A percentile compares a stretch with the other conserved stretches of the same genome.
These are phyloP conservation scores for Trypanosoma cruzi DNA, from an alignment of 208 protist genomes.

Conservation along the genomic window DNA sequence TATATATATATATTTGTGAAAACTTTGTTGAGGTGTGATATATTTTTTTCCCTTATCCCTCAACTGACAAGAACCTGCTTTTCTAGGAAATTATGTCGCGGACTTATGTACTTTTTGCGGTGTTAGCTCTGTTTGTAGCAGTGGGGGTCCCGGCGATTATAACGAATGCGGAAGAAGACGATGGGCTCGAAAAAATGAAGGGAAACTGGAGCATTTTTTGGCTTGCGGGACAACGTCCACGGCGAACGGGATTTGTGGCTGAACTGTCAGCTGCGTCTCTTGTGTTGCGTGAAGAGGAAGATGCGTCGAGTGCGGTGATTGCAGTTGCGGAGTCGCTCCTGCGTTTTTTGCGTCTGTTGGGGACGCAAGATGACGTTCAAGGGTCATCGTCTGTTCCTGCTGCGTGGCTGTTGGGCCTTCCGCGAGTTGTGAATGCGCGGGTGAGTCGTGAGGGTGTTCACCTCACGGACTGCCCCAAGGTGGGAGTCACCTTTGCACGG, in stretches of 20 bases:
- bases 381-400: not conserved
- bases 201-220: conserved; percentile 29
- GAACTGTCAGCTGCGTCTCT: not conserved
- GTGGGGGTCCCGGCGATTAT: conserved; percentile 9
- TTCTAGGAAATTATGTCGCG: not conserved
- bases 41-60: conserved; percentile 13
- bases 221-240: conserved; percentile 13
- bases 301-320: not conserved
- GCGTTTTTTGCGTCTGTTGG: not conserved
- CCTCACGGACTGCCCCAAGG: conserved; percentile 2
- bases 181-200: not conserved
- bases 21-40: not conserved
- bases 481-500: not conserved
- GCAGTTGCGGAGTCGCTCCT: not conserved
- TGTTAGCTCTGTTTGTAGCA: not conserved
- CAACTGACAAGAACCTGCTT: not conserved
- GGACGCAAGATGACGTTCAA: not conserved
- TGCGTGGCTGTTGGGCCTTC: not conserved
- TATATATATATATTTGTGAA: not conserved
- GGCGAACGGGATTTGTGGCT: conserved; percentile 7
- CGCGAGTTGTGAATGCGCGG: not conserved
- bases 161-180: not conserved
- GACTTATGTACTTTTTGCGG: not conserved
- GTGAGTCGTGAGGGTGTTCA: conserved; percentile 5
- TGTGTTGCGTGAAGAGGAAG: conserved; percentile 4